Conservation (phyloP, 495 filamentous ascomycete genomes). For the Glutinoglossum americanum region DNA sequence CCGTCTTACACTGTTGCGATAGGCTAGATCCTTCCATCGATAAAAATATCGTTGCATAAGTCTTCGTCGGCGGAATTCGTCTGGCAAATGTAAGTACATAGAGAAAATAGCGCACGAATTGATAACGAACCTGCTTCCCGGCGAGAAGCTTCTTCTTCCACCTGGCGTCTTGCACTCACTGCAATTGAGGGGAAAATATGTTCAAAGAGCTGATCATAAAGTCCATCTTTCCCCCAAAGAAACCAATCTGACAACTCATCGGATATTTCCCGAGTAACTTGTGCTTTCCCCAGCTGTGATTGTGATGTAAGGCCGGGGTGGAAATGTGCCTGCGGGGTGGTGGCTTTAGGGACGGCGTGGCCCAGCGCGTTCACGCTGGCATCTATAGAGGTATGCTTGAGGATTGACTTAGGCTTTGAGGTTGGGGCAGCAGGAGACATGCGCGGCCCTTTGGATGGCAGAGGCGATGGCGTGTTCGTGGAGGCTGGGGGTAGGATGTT, state of each 20-base stretch:
- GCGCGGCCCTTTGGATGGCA: not conserved
- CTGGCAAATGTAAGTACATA: not conserved
- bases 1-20: not conserved
- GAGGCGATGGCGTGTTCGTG: not conserved
- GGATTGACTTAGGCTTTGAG: not conserved
- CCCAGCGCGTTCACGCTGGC: not conserved
- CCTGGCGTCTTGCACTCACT: not conserved
- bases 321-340: not conserved
- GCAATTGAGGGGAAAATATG: not conserved
- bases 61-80: slow-evolving; percentile 2
- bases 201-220: slow-evolving; percentile 1
- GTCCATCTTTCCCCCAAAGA: not conserved
- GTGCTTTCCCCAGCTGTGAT: not conserved
- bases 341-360: not conserved
- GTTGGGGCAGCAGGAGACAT: not conserved
- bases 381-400: not conserved
- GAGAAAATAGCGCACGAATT: not conserved
- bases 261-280: not conserved
- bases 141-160: not conserved
- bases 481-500: not conserved
- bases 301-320: not conserved
- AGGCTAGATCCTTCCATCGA: slow-evolving; percentile 2
- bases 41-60: slow-evolving; percentile 4
- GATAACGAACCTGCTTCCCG: not conserved
- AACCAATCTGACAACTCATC: slow-evolving; percentile 1